phyloP scores from a whole-genome alignment of 106 monocot species.

The Dioscorea dumetorum region DNA sequence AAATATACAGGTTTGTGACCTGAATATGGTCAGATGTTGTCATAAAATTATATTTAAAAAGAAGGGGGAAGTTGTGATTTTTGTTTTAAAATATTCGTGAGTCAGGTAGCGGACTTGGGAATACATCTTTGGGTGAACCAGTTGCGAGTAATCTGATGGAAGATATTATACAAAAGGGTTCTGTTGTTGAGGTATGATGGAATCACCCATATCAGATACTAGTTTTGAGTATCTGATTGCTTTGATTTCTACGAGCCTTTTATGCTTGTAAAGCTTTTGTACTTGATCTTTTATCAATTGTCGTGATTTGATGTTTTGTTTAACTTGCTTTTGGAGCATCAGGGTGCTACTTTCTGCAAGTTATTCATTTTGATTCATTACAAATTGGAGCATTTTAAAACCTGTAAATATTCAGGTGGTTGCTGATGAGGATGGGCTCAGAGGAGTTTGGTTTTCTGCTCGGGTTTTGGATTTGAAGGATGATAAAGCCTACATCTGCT shows the following conservation, averaged over 20 bases:
- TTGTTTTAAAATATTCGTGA: background rate
- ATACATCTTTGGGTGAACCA: slow-evolving; percentile 6
- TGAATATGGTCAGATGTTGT: background rate
- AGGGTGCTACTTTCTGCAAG: background rate
- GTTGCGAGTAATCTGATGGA: slow-evolving; percentile 10
- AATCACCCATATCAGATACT: too few relatives aligned
- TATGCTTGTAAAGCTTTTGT: too few relatives aligned
- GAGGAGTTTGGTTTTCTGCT: slow-evolving; percentile 79
- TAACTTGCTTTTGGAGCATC: background rate
- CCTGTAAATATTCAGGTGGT: slow-evolving; percentile 38
- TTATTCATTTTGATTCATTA: background rate
- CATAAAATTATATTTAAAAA: background rate
- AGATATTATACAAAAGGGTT: slow-evolving; percentile 44
- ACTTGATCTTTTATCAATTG: background rate
- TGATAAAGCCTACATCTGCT: slow-evolving; percentile 56
- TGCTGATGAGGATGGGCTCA: slow-evolving; percentile 45
- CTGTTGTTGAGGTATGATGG: slow-evolving; percentile 58
- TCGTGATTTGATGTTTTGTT: background rate
- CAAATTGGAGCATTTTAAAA: background rate
- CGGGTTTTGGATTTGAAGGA: slow-evolving; percentile 66
- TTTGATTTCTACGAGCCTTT: too few relatives aligned
- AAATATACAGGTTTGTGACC: slow-evolving; percentile 23
- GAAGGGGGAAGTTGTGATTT: background rate
- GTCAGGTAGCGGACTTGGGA: slow-evolving; percentile 11
- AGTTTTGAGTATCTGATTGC: too few relatives aligned